These are phyloP conservation scores for Ascobolus immersus DNA, from an alignment of 495 filamentous ascomycete species.

Conservation along the genomic window DNA sequence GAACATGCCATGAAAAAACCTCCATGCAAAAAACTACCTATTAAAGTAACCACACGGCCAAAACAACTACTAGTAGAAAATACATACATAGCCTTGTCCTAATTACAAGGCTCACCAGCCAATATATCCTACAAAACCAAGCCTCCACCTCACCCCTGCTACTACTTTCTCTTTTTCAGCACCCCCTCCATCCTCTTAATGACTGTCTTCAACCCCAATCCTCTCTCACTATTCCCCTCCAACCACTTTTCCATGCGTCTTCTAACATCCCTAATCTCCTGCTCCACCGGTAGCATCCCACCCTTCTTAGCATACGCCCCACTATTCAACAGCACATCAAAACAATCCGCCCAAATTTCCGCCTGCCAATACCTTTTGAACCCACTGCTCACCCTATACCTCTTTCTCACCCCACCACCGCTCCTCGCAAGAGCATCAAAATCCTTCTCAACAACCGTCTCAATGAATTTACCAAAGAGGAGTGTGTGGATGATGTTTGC, in stretches of 20 bases:
- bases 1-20: too few species aligned
- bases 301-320: constrained; percentile 32
- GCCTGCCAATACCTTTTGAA: constrained; percentile 90
- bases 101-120: too few species aligned
- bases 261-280: constrained; percentile 36
- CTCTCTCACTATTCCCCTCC: constrained; percentile 56
- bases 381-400: constrained; percentile 44
- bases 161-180: constrained; percentile 16
- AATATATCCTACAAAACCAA: too few species aligned
- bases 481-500: constrained; percentile 65
- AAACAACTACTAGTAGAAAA: too few species aligned
- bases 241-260: constrained; percentile 71
- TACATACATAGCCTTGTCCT: too few species aligned
- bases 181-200: constrained; percentile 41
- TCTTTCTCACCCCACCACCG: constrained; percentile 28
- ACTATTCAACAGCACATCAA: constrained; percentile 74
- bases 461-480: constrained; percentile 84
- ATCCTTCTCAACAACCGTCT: constrained; percentile 35
- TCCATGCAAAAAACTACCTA: too few species aligned
- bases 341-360: constrained; percentile 62
- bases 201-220: constrained; percentile 42
- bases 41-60: too few species aligned
- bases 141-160: background rate
- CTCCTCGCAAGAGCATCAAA: constrained; percentile 12
- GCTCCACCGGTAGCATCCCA: constrained; percentile 35